Conservation (phyloP, 2,329 filamentous ascomycete species). For the Botrytis squamosa region DNA sequence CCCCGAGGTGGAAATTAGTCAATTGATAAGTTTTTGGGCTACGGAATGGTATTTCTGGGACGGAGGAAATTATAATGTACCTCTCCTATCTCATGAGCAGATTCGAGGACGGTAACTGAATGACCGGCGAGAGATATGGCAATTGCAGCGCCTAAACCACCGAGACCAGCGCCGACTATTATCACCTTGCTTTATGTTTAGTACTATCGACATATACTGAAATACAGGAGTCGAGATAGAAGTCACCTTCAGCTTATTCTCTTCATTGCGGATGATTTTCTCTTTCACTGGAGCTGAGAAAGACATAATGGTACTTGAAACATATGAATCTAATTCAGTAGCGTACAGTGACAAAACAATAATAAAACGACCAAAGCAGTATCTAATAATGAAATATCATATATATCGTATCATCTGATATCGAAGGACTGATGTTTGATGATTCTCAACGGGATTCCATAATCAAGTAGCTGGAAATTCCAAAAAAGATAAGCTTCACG, state of each 20-base stretch:
- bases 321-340: too few relatives aligned
- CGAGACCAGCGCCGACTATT: slow-evolving; percentile 56
- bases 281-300: background rate
- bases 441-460: too few relatives aligned
- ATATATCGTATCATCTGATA: background rate
- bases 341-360: background rate
- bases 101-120: slow-evolving; percentile 44
- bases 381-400: background rate
- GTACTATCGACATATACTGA: background rate
- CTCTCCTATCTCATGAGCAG: slow-evolving; percentile 43
- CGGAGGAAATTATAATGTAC: slow-evolving; percentile 36
- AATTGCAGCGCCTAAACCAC: slow-evolving; percentile 48
- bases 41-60: background rate
- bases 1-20: slow-evolving; percentile 36
- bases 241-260: slow-evolving; percentile 28
- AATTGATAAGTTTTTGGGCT: background rate
- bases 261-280: slow-evolving; percentile 2
- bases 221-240: background rate
- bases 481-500: background rate
- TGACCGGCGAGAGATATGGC: slow-evolving; percentile 38
- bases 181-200: slow-evolving; percentile 39
- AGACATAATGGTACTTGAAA: background rate
- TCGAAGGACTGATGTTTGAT: background rate
- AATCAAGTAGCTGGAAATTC: background rate
- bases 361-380: background rate